Base-by-base conservation (phyloP, 768 basidiomycete genomes). In the Gloeostereum incarnatum region DNA sequence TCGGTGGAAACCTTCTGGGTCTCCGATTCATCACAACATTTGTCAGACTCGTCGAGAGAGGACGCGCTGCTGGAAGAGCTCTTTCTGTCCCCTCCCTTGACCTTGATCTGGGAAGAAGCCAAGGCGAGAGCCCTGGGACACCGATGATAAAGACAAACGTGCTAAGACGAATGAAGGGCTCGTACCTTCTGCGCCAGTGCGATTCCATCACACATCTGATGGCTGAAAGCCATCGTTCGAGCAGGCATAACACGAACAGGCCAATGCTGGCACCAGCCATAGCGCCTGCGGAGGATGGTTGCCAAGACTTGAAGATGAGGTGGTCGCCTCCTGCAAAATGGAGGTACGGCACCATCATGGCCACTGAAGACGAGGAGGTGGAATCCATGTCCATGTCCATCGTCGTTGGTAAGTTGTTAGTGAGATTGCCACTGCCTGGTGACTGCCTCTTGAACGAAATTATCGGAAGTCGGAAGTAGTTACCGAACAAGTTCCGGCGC, bases 181-280 rank as follows among this genome's bases (percentile, higher is more conserved):
- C 58, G 49, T 51, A 84, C 86, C 65, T 75, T 40, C 57, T 56
- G 29, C 55, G 61, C 84, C 88, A 91, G 34, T 69, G 61, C 0
- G 50, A 54, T 48, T 80, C 73, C 41, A 76, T 60, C 6, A 63
- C 55, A 19, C 65, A 60, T 13, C 81, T 65, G 39, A 69, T 59
- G 0, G 78, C 81, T 13, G 70, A 55, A 30, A 93, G 55, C 58
- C 74, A 78, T 44, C 90, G 66, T 35, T 91, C 87, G 25, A 82
- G 60, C 7, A 90, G 49, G 5, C 78, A 77, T 23, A 92, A 61
- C 23, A 81, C 25, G 48, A 82, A 63, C 16, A 93, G 62, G 0
- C 70, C 78, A 40, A 93, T 66, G 51, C 79, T 84, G 26, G 87
- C 80, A 0, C 84, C 89, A 16, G 73, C 74, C 24, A 88, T 71